phyloP scores from a whole-genome alignment of 495 filamentous ascomycete species.

The Neurospora hispaniola region DNA sequence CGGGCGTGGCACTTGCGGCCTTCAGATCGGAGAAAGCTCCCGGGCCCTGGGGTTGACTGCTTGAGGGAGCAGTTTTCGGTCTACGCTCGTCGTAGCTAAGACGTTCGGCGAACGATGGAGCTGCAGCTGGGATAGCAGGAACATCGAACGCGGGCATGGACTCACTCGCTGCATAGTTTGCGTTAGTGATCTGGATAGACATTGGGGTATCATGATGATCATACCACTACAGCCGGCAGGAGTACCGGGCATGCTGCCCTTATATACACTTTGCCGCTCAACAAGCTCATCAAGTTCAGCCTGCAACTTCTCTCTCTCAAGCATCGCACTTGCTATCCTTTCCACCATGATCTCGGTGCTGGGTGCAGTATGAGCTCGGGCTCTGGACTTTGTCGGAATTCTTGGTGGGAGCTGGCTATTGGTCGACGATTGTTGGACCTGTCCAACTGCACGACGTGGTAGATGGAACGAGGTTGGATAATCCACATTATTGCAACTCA shows the following conservation, averaged over 20 bases:
- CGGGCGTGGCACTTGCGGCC: conserved; percentile 1
- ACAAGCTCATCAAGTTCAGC: conserved; percentile 42
- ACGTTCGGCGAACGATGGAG: conserved; percentile 39
- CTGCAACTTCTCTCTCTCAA: conserved; percentile 42
- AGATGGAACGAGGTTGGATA: conserved; percentile 41
- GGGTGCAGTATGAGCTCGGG: conserved; percentile 25
- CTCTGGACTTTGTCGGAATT: conserved; percentile 22
- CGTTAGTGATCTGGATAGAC: not conserved
- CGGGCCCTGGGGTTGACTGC: conserved; percentile 16
- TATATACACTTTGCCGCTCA: conserved; percentile 42
- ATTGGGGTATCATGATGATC: not conserved
- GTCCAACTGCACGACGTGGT: conserved; percentile 32
- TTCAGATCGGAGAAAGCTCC: not conserved
- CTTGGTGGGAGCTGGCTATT: conserved; percentile 13
- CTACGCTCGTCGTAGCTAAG: conserved; percentile 27
- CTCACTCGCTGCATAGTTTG: conserved; percentile 8
- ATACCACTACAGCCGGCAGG: conserved; percentile 15
- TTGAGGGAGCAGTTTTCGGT: conserved; percentile 24
- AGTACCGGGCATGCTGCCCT: conserved; percentile 38
- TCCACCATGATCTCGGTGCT: conserved; percentile 33
- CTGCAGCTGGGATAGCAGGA: conserved; percentile 34
- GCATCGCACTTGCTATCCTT: conserved; percentile 40
- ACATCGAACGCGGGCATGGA: conserved; percentile 32
- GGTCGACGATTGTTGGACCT: conserved; percentile 17
- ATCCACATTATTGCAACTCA: conserved; percentile 32